Base-by-base conservation (phyloP, 805 yeast species). In the Saturnispora halmiae region DNA sequence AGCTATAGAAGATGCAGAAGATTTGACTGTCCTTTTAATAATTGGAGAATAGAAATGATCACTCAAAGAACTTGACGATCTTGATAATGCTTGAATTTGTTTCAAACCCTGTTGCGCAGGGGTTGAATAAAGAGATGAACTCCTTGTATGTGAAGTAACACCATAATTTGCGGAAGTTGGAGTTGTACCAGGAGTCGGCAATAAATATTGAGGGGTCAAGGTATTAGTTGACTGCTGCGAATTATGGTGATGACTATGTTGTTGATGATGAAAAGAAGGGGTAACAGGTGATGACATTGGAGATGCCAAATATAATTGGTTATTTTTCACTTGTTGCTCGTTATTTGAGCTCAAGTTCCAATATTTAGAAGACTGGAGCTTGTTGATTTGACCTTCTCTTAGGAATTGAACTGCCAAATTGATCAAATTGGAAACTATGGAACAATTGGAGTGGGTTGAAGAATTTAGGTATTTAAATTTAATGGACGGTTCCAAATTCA, bases 111-210 rank as follows among this genome's bases (percentile, higher is more conserved):
- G 32, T 25, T 33, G 41, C 27, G 41, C 31, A 16, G 42, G 34
- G 25, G 41, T 29, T 11, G 43, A 20, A 31, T 31, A 36, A 9
- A 40, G 30, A 14, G 26, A 22, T 5, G 34, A 5, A 7, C 31
- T 18, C 16, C 26, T 32, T n/a, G 24, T 34, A 15, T 41, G 16
- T 16, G 39, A 22, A 37, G 32, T 20, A 8, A 14, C n/a, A 9
- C 19, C 29, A 31, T 25, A 51, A 30, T 39, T 42, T 9, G 43
- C 36, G 4, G 42, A 33, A 8, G 51, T 46, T 18, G 59, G 59
- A 2, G 64, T 59, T 18, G 59, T 53, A 32, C 63, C 61, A 6
- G 64, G 64, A 15, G 64, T 58, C 19, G 58, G 53, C 11, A 55
- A 44, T 31, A 30, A 42, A 24, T 28, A 16, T 18, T 41, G 35